These are phyloP conservation scores for Lactarius vividus DNA, from an alignment of 768 basidiomycete genomes.

Conservation along the genomic window DNA sequence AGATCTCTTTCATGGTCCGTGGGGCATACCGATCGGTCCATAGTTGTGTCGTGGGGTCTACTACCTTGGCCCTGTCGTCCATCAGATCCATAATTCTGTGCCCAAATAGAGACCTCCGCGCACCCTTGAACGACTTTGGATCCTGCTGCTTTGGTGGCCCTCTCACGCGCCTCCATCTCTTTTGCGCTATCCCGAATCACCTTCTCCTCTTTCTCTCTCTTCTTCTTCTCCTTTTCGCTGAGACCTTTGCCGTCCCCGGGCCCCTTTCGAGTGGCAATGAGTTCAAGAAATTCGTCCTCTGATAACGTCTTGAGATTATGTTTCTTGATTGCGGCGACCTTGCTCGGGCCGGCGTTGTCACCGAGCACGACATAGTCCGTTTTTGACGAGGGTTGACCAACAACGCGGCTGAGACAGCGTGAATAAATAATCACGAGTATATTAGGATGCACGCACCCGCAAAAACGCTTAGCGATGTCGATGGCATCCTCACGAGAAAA, in stretches of 20 bases:
- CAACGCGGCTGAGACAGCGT: constrained; percentile 63
- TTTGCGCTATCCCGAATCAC: constrained; percentile 70
- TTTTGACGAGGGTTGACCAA: constrained; percentile 81
- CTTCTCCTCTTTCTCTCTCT: constrained; percentile 75
- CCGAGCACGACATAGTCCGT: constrained; percentile 91
- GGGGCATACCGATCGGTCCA: constrained; percentile 98
- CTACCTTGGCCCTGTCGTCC: constrained; percentile 33
- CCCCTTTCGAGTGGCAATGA: constrained; percentile 73
- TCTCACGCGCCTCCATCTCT: constrained; percentile 76
- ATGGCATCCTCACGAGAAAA: constrained; percentile 84
- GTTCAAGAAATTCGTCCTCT: constrained; percentile 83
- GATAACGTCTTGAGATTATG: constrained; percentile 69
- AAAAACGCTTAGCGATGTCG: constrained; percentile 89
- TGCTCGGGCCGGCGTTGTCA: constrained; percentile 81
- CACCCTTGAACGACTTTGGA: constrained; percentile 29
- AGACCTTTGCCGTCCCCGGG: constrained; percentile 41
- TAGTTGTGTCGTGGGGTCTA: constrained; percentile 61
- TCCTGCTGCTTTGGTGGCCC: constrained; percentile 33
- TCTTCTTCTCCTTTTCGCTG: constrained; percentile 80
- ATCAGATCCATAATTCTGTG: background rate
- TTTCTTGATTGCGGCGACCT: constrained; percentile 84
- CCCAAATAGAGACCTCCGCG: constrained; percentile 17
- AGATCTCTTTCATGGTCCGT: constrained; percentile 80
- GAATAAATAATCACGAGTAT: background rate
- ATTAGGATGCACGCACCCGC: constrained; percentile 60